These are phyloP conservation scores for Pseudohyphozyma bogoriensis DNA, from an alignment of 768 basidiomycete species.

Conservation along the genomic window DNA sequence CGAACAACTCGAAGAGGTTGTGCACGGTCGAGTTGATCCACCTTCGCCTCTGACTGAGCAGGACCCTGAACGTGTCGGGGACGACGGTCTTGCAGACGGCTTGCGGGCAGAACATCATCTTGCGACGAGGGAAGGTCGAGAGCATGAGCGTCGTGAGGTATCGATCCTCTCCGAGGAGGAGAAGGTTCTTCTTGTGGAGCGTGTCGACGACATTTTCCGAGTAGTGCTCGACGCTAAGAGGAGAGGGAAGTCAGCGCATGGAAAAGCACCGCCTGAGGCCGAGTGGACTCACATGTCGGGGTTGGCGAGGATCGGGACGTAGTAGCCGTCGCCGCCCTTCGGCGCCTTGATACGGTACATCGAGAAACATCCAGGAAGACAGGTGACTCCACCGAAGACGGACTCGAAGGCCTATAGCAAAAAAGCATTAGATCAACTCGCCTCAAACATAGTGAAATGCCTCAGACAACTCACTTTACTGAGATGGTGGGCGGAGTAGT, in stretches of 20 bases:
- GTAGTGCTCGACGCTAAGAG: slow-evolving; percentile 93
- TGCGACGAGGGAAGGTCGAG: slow-evolving; percentile 98
- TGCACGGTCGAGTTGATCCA: slow-evolving; percentile 99
- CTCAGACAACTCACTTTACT: slow-evolving; percentile 52
- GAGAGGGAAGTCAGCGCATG: too few relatives aligned
- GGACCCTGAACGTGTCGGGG: slow-evolving; percentile 85
- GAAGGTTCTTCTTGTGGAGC: slow-evolving; percentile 95
- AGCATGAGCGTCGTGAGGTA: slow-evolving; percentile 95
- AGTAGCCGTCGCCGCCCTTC: slow-evolving; percentile 90
- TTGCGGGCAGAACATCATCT: slow-evolving; percentile 97
- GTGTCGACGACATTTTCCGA: slow-evolving; percentile 99
- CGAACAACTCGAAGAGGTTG: slow-evolving; percentile 85
- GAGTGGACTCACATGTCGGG: too few relatives aligned
- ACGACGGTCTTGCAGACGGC: slow-evolving; percentile 99
- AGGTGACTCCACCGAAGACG: slow-evolving; percentile 98
- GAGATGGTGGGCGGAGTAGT: slow-evolving; percentile 98
- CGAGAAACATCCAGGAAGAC: slow-evolving; percentile 97
- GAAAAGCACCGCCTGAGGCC: too few relatives aligned
- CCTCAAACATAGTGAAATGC: neutral
- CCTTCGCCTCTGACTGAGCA: slow-evolving; percentile 90
- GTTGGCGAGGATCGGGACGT: slow-evolving; percentile 97
- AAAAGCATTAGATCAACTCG: neutral
- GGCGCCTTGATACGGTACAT: slow-evolving; percentile 99
- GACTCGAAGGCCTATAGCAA: slow-evolving; percentile 74
- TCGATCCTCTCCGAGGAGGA: slow-evolving; percentile 96